Percentiles rank a stretch among this genome's conserved stretches.
Conservation (phyloP, 2,329 filamentous ascomycete genomes). For the Colletotrichum sp. region DNA sequence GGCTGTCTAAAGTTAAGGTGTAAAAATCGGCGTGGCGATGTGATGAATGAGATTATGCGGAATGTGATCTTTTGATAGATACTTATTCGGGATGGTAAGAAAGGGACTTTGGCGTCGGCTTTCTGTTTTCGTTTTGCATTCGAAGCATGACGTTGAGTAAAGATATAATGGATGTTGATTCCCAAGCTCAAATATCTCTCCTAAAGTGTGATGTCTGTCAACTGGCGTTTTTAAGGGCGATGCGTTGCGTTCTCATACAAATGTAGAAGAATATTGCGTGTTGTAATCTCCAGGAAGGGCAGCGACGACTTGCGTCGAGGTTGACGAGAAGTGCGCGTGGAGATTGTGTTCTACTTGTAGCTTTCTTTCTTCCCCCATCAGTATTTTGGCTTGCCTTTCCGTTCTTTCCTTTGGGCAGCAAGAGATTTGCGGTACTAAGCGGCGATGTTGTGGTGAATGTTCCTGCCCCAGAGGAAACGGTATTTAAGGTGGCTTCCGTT, state of each 20-base stretch:
- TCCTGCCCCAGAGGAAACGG: rapidly evolving
- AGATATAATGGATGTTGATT: neutral
- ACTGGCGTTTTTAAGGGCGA: neutral
- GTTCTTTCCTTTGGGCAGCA: neutral
- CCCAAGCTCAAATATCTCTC: neutral
- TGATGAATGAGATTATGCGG: constrained; percentile 9
- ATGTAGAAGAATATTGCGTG: neutral
- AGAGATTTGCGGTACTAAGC: neutral
- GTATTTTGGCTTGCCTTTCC: neutral
- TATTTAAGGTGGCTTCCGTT: neutral
- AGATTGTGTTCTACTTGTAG: neutral
- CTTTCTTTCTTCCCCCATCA: neutral
- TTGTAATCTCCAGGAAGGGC: neutral
- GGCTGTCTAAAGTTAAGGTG: constrained; percentile 40
- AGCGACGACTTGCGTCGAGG: neutral
- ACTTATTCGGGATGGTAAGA: constrained; percentile 50
- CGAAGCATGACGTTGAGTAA: neutral
- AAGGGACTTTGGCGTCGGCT: constrained; percentile 5
- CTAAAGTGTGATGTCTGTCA: neutral
- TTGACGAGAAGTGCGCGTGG: neutral
- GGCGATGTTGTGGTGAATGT: neutral
- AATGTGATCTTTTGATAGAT: constrained; percentile 26
- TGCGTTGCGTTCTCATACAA: neutral
- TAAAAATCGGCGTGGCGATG: neutral
- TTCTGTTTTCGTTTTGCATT: neutral